Percentiles rank a stretch among this genome's conserved stretches.
These are phyloP conservation scores for Exophiala alcalophila DNA, from an alignment of 2,329 filamentous ascomycete genomes.

Conservation along the genomic window DNA sequence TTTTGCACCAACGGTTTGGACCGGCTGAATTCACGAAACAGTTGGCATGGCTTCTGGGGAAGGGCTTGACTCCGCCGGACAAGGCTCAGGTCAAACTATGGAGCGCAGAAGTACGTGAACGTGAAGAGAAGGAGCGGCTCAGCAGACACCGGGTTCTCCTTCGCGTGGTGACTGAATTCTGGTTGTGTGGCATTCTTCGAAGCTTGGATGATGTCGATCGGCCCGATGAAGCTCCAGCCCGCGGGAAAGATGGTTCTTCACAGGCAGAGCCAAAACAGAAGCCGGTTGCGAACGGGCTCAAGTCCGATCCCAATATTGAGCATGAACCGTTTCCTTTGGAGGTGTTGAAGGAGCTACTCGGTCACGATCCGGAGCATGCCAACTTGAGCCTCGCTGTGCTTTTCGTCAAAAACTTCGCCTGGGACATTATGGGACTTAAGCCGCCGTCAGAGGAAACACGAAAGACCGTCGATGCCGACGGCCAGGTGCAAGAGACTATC, in stretches of 20 bases:
- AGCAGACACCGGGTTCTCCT: slow-evolving; percentile 80
- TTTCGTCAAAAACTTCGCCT: slow-evolving; percentile 93
- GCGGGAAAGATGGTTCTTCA: slow-evolving; percentile 53
- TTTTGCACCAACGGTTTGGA: slow-evolving; percentile 93
- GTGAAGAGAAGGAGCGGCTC: slow-evolving; percentile 92
- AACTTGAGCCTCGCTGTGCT: slow-evolving; percentile 90
- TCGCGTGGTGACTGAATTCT: slow-evolving; percentile 89
- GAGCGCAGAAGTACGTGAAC: slow-evolving; percentile 77
- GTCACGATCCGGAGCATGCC: slow-evolving; percentile 85
- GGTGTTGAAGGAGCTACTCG: slow-evolving; percentile 93
- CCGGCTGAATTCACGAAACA: slow-evolving; percentile 86
- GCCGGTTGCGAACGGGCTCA: slow-evolving; percentile 55
- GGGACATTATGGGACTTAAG: slow-evolving; percentile 87
- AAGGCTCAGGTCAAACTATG: slow-evolving; percentile 77
- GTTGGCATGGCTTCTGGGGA: slow-evolving; percentile 86
- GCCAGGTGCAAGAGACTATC: slow-evolving; percentile 54
- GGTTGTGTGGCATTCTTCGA: slow-evolving; percentile 84
- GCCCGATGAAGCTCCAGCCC: slow-evolving; percentile 58
- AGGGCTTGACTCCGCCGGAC: slow-evolving; percentile 86
- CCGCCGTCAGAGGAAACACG: slow-evolving; percentile 70
- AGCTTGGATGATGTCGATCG: slow-evolving; percentile 70
- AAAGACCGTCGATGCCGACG: slow-evolving; percentile 79
- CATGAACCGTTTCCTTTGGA: slow-evolving; percentile 93
- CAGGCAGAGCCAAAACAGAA: slow-evolving; percentile 54
- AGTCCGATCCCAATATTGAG: slow-evolving; percentile 60